A percentile compares a stretch with the other conserved stretches of the same genome.
phyloP scores from a whole-genome alignment of 257 asterid species.

The Eustoma russellianum region DNA sequence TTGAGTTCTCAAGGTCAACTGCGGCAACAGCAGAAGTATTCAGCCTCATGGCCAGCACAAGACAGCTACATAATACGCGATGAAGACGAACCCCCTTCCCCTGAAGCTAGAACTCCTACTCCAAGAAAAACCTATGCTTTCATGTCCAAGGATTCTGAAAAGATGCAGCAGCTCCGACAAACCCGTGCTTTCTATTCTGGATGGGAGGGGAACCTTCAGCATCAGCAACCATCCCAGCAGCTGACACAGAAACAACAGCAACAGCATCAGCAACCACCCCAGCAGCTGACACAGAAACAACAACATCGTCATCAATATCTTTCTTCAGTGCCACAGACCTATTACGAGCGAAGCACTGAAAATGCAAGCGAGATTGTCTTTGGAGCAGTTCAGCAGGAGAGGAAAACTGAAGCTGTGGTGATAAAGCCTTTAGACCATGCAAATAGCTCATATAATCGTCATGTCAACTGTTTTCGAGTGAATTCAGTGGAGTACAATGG shows the following conservation, averaged over 20 bases:
- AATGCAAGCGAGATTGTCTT: constrained; percentile 62
- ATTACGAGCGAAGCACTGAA: constrained; percentile 55
- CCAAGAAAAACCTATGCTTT: constrained; percentile 88
- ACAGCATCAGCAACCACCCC: constrained; percentile 39
- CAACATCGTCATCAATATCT: constrained; percentile 60
- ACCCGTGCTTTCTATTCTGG: constrained; percentile 55
- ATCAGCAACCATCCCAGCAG: too few relatives aligned
- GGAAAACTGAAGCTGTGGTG: constrained; percentile 25
- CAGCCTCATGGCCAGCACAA: constrained; percentile 58
- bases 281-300: constrained; percentile 46
- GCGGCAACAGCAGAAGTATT: constrained; percentile 31
- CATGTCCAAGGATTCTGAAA: constrained; percentile 80
- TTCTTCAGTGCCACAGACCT: constrained; percentile 56
- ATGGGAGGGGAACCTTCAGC: constrained; percentile 33
- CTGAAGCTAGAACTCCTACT: constrained; percentile 71
- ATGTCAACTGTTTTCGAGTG: constrained; percentile 32
- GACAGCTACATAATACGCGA: constrained; percentile 74
- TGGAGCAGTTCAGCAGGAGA: constrained; percentile 78
- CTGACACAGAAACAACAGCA: constrained; percentile 6
- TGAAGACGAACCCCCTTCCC: constrained; percentile 70
- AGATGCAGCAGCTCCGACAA: constrained; percentile 77
- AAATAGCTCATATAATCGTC: constrained; percentile 26
- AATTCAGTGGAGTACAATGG: constrained; percentile 28
- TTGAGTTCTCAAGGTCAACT: constrained; percentile 23
- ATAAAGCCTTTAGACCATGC: constrained; percentile 72